Evolutionary conservation across 2,329 filamentous ascomycete genomes (phyloP).

Genomic region (Cladorrhinum sp.): DNA sequence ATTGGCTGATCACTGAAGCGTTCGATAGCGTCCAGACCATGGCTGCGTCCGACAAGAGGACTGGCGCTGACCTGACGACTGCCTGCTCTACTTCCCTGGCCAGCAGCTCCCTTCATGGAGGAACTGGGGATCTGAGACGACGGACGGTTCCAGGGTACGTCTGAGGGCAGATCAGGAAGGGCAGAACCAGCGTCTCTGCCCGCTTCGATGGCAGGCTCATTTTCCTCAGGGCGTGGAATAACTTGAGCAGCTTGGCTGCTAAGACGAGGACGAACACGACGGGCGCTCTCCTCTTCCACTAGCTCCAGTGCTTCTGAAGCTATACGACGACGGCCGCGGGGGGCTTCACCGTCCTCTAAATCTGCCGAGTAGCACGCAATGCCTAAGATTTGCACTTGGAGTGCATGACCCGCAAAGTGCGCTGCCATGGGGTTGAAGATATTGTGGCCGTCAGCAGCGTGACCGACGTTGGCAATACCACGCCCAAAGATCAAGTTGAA

Average conservation of each 20-base stretch:
- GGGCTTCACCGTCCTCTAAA: slow-evolving; percentile 19
- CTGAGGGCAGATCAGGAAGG: slow-evolving; percentile 62
- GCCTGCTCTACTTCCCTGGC: slow-evolving; percentile 37
- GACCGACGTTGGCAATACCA: slow-evolving; percentile 38
- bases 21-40: slow-evolving; percentile 38
- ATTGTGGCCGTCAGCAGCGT: slow-evolving; percentile 30
- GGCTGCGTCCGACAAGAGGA: slow-evolving; percentile 34
- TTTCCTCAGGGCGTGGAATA: slow-evolving; percentile 2
- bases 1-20: slow-evolving; percentile 46
- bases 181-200: slow-evolving; percentile 65
- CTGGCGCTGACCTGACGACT: slow-evolving; percentile 34
- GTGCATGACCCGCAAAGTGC: slow-evolving; percentile 44
- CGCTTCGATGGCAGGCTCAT: slow-evolving; percentile 49
- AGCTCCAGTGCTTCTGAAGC: slow-evolving; percentile 45
- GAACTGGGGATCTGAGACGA: slow-evolving; percentile 48
- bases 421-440: slow-evolving; percentile 44
- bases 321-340: slow-evolving; percentile 39
- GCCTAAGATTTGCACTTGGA: slow-evolving; percentile 40
- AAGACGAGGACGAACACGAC: slow-evolving; percentile 26
- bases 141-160: slow-evolving; percentile 53
- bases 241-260: slow-evolving; percentile 16
- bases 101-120: slow-evolving; percentile 40
- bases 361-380: slow-evolving; percentile 26
- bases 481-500: slow-evolving; percentile 40
- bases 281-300: slow-evolving; percentile 31